Conservation (phyloP, 83 land plant genomes). For the Diphasiastrum complanatum region DNA sequence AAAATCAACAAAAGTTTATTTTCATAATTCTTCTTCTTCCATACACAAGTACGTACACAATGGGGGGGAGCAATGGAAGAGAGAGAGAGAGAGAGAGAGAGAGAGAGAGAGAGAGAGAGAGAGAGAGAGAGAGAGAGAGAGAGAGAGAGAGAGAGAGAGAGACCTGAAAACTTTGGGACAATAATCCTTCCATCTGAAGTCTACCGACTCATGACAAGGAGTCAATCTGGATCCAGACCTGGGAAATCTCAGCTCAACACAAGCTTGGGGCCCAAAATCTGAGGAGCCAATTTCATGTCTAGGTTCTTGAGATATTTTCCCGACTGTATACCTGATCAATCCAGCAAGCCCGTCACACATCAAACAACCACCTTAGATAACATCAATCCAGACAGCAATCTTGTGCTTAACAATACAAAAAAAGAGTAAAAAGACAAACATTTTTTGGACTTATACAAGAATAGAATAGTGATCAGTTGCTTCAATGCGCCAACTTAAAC, state of each 20-base stretch:
- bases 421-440: background rate
- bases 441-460: background rate
- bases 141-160: slow-evolving; percentile 10
- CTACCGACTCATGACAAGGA: slow-evolving; percentile 61
- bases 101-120: too few relatives aligned
- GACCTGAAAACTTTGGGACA: slow-evolving; percentile 78
- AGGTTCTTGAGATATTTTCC: slow-evolving; percentile 40
- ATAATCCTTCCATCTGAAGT: slow-evolving; percentile 75
- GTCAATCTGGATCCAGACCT: slow-evolving; percentile 58
- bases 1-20: too few relatives aligned
- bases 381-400: too few relatives aligned
- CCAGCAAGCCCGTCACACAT: too few relatives aligned
- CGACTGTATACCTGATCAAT: slow-evolving; percentile 47
- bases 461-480: background rate
- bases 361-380: too few relatives aligned
- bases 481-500: too few relatives aligned
- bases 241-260: slow-evolving; percentile 66
- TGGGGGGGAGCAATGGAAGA: too few relatives aligned
- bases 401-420: too few relatives aligned
- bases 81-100: too few relatives aligned
- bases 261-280: slow-evolving; percentile 71
- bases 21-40: too few relatives aligned
- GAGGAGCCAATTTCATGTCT: slow-evolving; percentile 37
- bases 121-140: too few relatives aligned
- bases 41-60: too few relatives aligned